Conservation (phyloP, 2,329 filamentous ascomycete species). For the Hawksworthiomyces lignivorus region DNA sequence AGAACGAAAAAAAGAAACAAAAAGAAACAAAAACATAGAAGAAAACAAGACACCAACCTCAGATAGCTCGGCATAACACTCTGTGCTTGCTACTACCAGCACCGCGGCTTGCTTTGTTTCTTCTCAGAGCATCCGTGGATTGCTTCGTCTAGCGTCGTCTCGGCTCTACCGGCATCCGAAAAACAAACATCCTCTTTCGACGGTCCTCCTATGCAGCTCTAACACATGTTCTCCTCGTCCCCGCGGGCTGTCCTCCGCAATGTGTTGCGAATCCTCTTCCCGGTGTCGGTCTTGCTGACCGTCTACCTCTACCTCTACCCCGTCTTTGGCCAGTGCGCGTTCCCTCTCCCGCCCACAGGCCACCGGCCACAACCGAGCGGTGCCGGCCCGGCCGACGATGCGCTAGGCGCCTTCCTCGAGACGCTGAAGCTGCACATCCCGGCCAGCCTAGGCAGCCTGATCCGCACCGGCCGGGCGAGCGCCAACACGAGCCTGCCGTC, state of each 20-base stretch:
- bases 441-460: neutral
- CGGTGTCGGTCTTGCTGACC: constrained; percentile 62
- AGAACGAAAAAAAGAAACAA: too few species aligned
- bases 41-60: too few species aligned
- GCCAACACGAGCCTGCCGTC: constrained; percentile 17
- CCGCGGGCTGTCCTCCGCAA: constrained; percentile 45
- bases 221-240: constrained; percentile 41
- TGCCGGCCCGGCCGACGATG: constrained; percentile 3
- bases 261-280: constrained; percentile 49
- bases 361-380: constrained; percentile 4
- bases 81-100: too few species aligned
- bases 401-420: constrained; percentile 27
- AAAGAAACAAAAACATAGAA: too few species aligned
- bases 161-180: too few species aligned
- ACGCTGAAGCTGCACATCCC: constrained; percentile 31
- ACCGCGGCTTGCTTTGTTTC: too few species aligned
- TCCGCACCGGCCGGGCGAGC: constrained; percentile 2
- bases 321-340: constrained; percentile 69
- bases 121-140: too few species aligned
- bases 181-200: too few species aligned
- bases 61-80: too few species aligned
- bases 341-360: constrained; percentile 48
- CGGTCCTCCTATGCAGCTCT: constrained; percentile 24
- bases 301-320: constrained; percentile 85
- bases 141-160: too few species aligned